Conservation (phyloP, 129 eudicot genomes). For the Tanacetum coccineum region DNA sequence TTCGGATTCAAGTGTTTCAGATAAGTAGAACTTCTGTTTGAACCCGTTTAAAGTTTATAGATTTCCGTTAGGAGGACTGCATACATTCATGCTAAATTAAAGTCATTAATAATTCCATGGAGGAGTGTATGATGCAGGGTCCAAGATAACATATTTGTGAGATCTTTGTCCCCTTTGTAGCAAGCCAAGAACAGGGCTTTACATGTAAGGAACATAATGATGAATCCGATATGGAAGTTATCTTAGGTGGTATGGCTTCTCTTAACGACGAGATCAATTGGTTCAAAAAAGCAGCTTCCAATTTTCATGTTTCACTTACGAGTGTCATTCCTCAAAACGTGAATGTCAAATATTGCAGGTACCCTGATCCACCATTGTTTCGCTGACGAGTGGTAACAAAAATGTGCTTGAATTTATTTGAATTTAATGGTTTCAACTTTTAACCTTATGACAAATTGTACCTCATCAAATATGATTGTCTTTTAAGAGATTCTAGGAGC, state of each 20-base stretch:
- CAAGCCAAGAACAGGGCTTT: conserved; percentile 66
- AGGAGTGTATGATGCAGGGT: conserved; percentile 52
- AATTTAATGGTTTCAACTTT: too few relatives aligned
- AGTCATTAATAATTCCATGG: neutral
- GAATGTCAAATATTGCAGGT: conserved; percentile 81
- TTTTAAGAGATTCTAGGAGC: too few relatives aligned
- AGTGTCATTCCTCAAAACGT: conserved; percentile 57
- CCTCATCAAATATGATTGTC: too few relatives aligned
- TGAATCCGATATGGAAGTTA: conserved; percentile 52
- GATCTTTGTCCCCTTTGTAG: conserved; percentile 76
- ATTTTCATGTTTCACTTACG: conserved; percentile 55
- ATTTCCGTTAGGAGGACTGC: neutral
- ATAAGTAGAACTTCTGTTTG: too few relatives aligned
- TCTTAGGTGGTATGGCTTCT: conserved; percentile 84
- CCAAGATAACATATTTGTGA: conserved; percentile 80
- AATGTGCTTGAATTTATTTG: too few relatives aligned
- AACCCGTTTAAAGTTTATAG: neutral
- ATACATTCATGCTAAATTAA: neutral
- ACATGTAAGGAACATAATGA: conserved; percentile 59
- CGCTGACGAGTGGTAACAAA: too few relatives aligned
- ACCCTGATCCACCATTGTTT: neutral
- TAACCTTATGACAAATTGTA: too few relatives aligned
- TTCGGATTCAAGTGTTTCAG: too few relatives aligned
- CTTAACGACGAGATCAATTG: conserved; percentile 74
- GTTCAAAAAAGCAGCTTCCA: conserved; percentile 83